Evolutionary conservation across 805 yeast species (phyloP).

Genomic region (Spathaspora gorwiae): DNA sequence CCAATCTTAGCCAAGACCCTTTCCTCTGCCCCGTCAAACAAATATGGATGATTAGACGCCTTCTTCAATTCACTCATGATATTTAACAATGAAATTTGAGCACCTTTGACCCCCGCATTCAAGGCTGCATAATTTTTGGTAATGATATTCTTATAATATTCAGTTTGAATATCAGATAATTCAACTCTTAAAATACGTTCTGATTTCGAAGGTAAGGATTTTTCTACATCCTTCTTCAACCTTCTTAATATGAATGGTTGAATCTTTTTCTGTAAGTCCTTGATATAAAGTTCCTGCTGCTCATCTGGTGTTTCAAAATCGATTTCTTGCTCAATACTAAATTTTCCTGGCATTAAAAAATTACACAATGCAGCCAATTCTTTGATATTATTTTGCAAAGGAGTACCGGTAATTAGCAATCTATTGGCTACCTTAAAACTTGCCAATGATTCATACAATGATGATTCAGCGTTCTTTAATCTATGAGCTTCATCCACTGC

Average conservation of each 20-base stretch:
- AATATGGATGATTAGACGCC: conserved; percentile 95
- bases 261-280: conserved; percentile 75
- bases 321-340: conserved; percentile 87
- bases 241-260: conserved; percentile 92
- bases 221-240: conserved; percentile 95
- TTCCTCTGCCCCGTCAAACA: conserved; percentile 90
- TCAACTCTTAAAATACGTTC: conserved; percentile 95
- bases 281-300: conserved; percentile 83
- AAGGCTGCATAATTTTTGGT: conserved; percentile 90
- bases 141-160: conserved; percentile 87
- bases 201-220: conserved; percentile 90
- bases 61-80: conserved; percentile 94
- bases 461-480: conserved; percentile 88
- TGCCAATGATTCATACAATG: conserved; percentile 81
- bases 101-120: conserved; percentile 68
- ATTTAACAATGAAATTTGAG: conserved; percentile 82
- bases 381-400: conserved; percentile 90
- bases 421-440: conserved; percentile 82
- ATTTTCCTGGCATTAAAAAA: conserved; percentile 93
- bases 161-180: conserved; percentile 90
- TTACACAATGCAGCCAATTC: conserved; percentile 94
- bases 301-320: conserved; percentile 87
- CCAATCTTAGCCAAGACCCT: conserved; percentile 67
- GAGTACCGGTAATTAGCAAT: conserved; percentile 94
- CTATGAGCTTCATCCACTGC: conserved; percentile 99